Base-by-base conservation (phyloP, 2,329 filamentous ascomycete genomes). In the Metarhizium rileyi region DNA sequence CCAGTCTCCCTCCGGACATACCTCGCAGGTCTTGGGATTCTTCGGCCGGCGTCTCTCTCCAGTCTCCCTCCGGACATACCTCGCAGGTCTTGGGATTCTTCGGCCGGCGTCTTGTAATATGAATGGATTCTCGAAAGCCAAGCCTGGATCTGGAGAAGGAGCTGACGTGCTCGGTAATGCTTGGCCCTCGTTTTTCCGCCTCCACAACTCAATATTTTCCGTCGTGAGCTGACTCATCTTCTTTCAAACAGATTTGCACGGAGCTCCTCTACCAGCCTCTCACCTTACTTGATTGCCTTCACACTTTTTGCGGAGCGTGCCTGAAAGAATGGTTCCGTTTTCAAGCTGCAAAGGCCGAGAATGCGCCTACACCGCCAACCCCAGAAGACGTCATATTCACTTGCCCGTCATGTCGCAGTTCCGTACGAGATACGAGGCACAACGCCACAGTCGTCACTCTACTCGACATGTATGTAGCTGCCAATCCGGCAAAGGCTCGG, bases 251-350 rank as follows among this genome's bases (percentile, higher is more conserved):
- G 90, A 98, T 98, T 62, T 98, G 93, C 74, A 95, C 91, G 59
- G 93, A 97, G 67, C 80, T 95, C 56, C 82, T 95, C 55, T 94
- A 89, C 70, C 87, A 94, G 66, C 90, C 90, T 30, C 77, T 95
- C 55, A 95, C 90, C 26, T 81, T 95, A 46, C 86, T 95, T 66
- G 88, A 95, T 72, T 95, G 90, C 65, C 80, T 95, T 42, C 90
- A 95, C 70, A 96, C 91, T 43, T 98, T 94, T 68, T 98, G 93
- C 72, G 93, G 90, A 55, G 86, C 87, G 36, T 98, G 93, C 64
- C 68, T 97, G 52, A 95, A 95, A 67, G 89, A 95, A 72, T 98
- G 93, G 93, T 98, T 97, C 65, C 73, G 75, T 55, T 93, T 83
- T 67, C 89, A 95, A 66, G 83, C 83, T 35, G 72, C 75, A 27